Evolutionary conservation across 208 protist species (phyloP), one percentile per base, ranked within the genome.

Genomic region (Wallacemonas sp.): DNA sequence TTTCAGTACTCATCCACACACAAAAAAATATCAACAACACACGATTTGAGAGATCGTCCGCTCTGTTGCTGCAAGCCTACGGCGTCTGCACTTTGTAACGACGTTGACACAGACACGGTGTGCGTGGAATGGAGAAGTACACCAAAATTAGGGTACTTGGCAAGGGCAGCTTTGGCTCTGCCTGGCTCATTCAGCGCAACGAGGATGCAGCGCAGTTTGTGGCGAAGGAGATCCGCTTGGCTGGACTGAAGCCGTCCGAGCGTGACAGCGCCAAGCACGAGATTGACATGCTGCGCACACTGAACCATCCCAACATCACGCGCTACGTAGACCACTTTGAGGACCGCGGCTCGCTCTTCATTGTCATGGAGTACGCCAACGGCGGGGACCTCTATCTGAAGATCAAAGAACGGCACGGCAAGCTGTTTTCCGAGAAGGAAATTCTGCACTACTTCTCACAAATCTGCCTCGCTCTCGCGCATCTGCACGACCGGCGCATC

Each of bases 341-440:
- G 65, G 67, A 91, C 54, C 65, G 71, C 29, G 82, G 81, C 23
- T 87, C 88, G 0, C 80, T 95, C 18, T 97, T 87, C 55, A 98
- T 98, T 67, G 88, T 93, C 4, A 97, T 98, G 89, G 92, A 98
- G 82, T 96, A 96, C 77, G 91, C 89, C 54, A 89, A 95, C 74
- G 92, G 91, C 48, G 92, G 94, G 0, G 86, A 93, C 55, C 62
- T 97, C 3, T 92, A 95, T 54, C 81, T 87, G 45, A 86, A 96
- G 23, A 94, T 95, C 29, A 92, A 93, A 61, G 57, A 86, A 20
- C 82, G 92, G 20, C 69, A 83, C 16, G 88, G 87, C 1, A 61
- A 67, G 28, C 79, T 87, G 16, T 84, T 96, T 45, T 70, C 79
- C 0, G 90, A 97, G 72, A 79, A 82, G 69, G 82, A 87, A 44